Evolutionary conservation across 768 basidiomycete species (phyloP).

Genomic region (Calvatia gigantea): DNA sequence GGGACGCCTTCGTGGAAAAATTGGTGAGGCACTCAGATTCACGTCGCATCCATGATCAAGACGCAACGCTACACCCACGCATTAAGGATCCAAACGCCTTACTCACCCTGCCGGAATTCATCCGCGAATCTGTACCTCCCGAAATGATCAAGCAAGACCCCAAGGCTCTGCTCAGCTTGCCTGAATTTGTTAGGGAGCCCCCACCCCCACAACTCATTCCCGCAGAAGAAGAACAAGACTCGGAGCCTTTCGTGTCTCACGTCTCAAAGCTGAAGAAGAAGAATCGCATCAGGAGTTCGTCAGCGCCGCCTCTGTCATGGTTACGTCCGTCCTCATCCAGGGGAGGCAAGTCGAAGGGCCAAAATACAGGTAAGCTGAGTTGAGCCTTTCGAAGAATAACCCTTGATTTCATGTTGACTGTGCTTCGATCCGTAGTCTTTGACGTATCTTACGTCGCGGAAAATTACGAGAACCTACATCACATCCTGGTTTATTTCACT

Average conservation of each 20-base stretch:
- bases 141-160: slow-evolving; percentile 27
- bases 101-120: slow-evolving; percentile 60
- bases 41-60: slow-evolving; percentile 77
- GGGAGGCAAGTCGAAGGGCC: slow-evolving; percentile 17
- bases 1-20: slow-evolving; percentile 72
- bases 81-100: slow-evolving; percentile 49
- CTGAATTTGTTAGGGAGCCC: slow-evolving; percentile 57
- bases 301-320: slow-evolving; percentile 61
- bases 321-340: slow-evolving; percentile 36
- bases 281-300: slow-evolving; percentile 48
- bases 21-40: slow-evolving; percentile 68
- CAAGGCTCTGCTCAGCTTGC: slow-evolving; percentile 50
- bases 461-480: slow-evolving; percentile 82
- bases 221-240: slow-evolving; percentile 12
- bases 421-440: slow-evolving; percentile 28
- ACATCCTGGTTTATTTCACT: slow-evolving; percentile 72
- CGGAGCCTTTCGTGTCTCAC: slow-evolving; percentile 13
- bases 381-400: neutral
- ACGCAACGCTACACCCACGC: slow-evolving; percentile 53
- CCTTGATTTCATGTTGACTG: neutral
- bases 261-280: slow-evolving; percentile 27
- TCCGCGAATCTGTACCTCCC: slow-evolving; percentile 48
- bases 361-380: slow-evolving; percentile 16
- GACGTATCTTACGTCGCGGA: slow-evolving; percentile 60
- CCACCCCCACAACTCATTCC: slow-evolving; percentile 27